phyloP scores from a whole-genome alignment of 192 early-diverging fungal genomes.

The Coemansia asiatica region DNA sequence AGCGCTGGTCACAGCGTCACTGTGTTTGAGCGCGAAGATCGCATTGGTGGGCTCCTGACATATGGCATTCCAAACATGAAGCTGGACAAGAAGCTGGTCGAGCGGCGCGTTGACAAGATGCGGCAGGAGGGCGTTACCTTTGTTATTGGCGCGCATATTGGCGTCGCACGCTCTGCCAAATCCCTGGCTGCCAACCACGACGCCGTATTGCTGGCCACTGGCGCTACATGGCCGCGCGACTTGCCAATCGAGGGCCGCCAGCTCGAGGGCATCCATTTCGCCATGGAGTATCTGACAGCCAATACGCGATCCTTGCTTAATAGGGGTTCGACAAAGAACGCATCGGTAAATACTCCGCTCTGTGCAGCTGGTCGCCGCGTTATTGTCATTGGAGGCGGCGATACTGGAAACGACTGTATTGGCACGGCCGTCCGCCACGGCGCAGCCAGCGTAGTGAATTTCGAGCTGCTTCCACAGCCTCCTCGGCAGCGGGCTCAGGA shows the following conservation, averaged over 20 bases:
- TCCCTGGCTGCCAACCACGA: constrained; percentile 72
- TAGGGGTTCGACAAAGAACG: not conserved
- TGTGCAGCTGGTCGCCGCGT: constrained; percentile 90
- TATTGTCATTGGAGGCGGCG: constrained; percentile 97
- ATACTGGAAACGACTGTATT: constrained; percentile 96
- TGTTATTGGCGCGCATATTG: constrained; percentile 85
- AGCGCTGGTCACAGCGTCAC: constrained; percentile 93
- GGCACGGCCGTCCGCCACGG: constrained; percentile 92
- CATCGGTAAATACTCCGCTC: constrained; percentile 27
- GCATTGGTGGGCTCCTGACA: constrained; percentile 92
- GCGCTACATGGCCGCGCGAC: constrained; percentile 98
- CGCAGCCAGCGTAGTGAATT: constrained; percentile 87
- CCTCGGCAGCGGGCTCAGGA: constrained; percentile 76
- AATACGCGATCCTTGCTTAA: constrained; percentile 85
- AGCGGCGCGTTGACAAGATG: constrained; percentile 91
- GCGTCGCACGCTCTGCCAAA: constrained; percentile 73
- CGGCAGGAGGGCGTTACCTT: constrained; percentile 92
- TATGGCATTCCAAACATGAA: constrained; percentile 99
- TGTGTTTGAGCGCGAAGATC: constrained; percentile 97
- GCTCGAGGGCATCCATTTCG: constrained; percentile 92
- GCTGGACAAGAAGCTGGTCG: constrained; percentile 94
- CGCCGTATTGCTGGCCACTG: constrained; percentile 84
- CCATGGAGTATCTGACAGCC: constrained; percentile 94
- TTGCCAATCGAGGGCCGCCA: constrained; percentile 84
- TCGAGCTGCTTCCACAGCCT: constrained; percentile 95